Conservation (phyloP, 805 yeast genomes). For the Candida odintsovae region DNA sequence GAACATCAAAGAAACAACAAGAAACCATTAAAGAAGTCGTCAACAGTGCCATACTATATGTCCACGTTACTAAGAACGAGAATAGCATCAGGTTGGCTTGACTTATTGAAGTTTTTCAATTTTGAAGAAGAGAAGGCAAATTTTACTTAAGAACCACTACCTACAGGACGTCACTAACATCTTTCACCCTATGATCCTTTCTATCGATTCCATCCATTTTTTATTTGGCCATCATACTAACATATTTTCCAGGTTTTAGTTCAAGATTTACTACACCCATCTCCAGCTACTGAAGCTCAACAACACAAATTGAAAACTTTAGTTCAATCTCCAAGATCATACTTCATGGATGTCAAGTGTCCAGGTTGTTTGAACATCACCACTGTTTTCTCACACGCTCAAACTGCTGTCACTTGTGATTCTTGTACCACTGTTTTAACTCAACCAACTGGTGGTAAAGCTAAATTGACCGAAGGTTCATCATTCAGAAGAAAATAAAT, state of each 20-base stretch:
- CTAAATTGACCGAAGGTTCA: constrained; percentile 98
- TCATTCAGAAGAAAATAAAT: constrained; percentile 96
- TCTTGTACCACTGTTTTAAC: constrained; percentile 97
- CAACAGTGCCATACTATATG: neutral
- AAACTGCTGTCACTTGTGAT: constrained; percentile 99
- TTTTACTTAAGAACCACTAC: neutral
- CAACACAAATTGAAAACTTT: constrained; percentile 96
- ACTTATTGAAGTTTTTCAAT: neutral
- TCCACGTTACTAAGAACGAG: neutral
- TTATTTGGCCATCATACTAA: constrained; percentile 12
- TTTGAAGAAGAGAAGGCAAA: neutral
- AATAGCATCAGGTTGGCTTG: neutral
- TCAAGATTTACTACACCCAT: constrained; percentile 98
- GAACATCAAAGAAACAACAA: neutral
- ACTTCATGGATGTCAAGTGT: constrained; percentile 99
- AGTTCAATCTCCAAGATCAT: constrained; percentile 97
- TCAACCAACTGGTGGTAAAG: constrained; percentile 99
- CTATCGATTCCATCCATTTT: neutral
- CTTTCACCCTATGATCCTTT: neutral
- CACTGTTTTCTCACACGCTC: constrained; percentile 99
- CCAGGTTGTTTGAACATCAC: constrained; percentile 99
- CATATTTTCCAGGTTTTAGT: constrained; percentile 73
- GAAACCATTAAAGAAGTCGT: neutral
- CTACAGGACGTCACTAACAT: neutral
- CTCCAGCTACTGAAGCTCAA: constrained; percentile 93